phyloP scores from a whole-genome alignment of 768 basidiomycete genomes.

The Terana coerulea region DNA sequence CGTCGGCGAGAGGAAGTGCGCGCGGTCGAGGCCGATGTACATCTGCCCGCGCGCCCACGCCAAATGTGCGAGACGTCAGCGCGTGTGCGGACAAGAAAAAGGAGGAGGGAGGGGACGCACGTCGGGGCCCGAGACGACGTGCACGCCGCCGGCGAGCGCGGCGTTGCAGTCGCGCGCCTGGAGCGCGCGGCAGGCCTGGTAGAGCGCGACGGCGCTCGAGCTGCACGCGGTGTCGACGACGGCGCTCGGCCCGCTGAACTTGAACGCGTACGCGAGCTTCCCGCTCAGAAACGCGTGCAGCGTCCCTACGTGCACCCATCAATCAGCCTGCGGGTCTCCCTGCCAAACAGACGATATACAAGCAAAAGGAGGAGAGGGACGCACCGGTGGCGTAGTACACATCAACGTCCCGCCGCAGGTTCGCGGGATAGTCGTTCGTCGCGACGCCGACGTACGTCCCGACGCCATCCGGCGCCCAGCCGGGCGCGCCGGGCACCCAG shows the following conservation, averaged over 20 bases:
- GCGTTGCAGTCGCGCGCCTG: slow-evolving; percentile 61
- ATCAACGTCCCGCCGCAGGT: slow-evolving; percentile 58
- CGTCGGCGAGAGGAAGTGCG: slow-evolving; percentile 61
- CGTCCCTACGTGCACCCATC: slow-evolving; percentile 59
- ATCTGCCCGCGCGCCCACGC: slow-evolving; percentile 37
- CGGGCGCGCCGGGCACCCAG: slow-evolving; percentile 54
- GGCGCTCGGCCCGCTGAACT: slow-evolving; percentile 65
- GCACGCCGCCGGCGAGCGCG: slow-evolving; percentile 73
- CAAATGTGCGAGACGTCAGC: no score
- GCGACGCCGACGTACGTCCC: slow-evolving; percentile 69
- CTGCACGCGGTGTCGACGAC: slow-evolving; percentile 77
- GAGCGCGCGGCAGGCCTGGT: slow-evolving; percentile 66
- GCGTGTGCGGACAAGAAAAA: background rate
- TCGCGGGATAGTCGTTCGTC: slow-evolving; percentile 67
- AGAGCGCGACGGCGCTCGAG: slow-evolving; percentile 61
- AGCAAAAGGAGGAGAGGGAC: background rate
- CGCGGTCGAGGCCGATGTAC: slow-evolving; percentile 65
- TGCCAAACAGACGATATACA: background rate
- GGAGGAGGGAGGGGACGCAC: slow-evolving; percentile 34
- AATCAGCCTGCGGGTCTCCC: background rate
- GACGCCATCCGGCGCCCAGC: slow-evolving; percentile 49
- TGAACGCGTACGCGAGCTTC: slow-evolving; percentile 65
- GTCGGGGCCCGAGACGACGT: slow-evolving; percentile 66
- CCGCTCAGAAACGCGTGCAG: slow-evolving; percentile 66
- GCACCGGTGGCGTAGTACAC: slow-evolving; percentile 69